Evolutionary conservation across 2,329 filamentous ascomycete species (phyloP).

Genomic region (Cercospora zeina): DNA sequence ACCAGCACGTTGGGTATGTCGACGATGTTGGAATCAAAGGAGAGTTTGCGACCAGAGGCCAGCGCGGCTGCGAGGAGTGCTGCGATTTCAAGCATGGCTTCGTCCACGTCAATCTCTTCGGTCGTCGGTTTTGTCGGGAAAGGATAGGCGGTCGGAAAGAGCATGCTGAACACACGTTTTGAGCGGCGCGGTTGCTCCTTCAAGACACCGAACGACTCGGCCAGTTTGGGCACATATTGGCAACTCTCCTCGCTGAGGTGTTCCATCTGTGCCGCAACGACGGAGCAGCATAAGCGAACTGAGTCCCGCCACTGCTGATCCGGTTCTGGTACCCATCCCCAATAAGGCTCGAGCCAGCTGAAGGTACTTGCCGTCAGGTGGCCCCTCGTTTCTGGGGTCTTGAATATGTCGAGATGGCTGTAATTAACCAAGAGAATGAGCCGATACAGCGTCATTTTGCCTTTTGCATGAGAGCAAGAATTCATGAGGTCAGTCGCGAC

Average conservation of each 20-base stretch:
- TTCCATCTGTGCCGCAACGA: constrained; percentile 80
- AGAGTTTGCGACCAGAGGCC: constrained; percentile 35
- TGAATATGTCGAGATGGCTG: constrained; percentile 77
- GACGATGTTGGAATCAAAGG: constrained; percentile 51
- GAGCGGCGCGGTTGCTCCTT: constrained; percentile 62
- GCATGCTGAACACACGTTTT: constrained; percentile 69
- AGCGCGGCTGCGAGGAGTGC: constrained; percentile 72
- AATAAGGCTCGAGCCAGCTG: constrained; percentile 89
- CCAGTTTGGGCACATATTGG: constrained; percentile 85
- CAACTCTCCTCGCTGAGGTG: constrained; percentile 78
- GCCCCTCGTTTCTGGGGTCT: constrained; percentile 71
- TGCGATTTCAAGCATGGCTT: constrained; percentile 83
- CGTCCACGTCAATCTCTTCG: constrained; percentile 58
- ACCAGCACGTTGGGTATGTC: constrained; percentile 74
- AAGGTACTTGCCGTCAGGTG: constrained; percentile 64
- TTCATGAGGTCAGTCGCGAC: constrained; percentile 93
- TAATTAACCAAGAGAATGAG: constrained; percentile 91
- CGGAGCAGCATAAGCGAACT: constrained; percentile 87
- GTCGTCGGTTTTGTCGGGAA: constrained; percentile 73
- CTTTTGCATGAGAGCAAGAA: constrained; percentile 81
- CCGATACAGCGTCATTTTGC: constrained; percentile 89
- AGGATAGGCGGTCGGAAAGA: constrained; percentile 88
- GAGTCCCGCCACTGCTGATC: constrained; percentile 90
- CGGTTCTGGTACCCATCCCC: constrained; percentile 70
- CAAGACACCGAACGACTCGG: constrained; percentile 83